Conservation (phyloP, 2,329 filamentous ascomycete species). For the Epichloe uncinata region DNA sequence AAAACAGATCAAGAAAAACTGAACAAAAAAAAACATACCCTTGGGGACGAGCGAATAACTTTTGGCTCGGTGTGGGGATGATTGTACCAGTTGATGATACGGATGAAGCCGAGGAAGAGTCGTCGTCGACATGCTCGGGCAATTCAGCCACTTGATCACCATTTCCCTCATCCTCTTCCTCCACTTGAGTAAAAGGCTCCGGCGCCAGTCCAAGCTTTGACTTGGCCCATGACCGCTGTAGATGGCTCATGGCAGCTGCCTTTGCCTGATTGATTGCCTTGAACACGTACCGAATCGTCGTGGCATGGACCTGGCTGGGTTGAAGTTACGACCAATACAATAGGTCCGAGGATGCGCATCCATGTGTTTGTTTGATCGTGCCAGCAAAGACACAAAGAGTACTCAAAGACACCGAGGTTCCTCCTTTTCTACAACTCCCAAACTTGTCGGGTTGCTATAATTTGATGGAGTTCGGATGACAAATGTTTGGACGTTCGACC, state of each 20-base stretch:
- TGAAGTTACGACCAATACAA: neutral
- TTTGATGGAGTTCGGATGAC: neutral
- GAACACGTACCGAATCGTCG: neutral
- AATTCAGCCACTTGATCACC: constrained; percentile 32
- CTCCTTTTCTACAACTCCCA: neutral
- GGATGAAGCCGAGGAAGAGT: constrained; percentile 66
- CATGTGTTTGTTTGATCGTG: neutral
- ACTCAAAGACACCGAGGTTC: neutral
- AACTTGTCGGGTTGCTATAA: neutral
- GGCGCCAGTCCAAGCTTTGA: constrained; percentile 51
- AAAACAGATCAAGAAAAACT: too few species aligned
- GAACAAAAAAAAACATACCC: constrained; percentile 34
- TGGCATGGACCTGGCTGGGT: neutral
- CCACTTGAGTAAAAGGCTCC: constrained; percentile 37
- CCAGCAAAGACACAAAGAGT: neutral
- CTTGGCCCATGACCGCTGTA: constrained; percentile 68
- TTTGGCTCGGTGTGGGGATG: constrained; percentile 61
- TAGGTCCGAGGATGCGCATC: neutral
- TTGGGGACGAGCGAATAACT: constrained; percentile 58
- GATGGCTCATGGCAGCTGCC: constrained; percentile 55
- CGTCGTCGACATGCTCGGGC: constrained; percentile 37
- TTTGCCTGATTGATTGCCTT: neutral
- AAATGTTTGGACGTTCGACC: too few species aligned
- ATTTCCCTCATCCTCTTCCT: constrained; percentile 31
- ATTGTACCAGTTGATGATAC: constrained; percentile 89